Conservation (phyloP, 2,329 filamentous ascomycete genomes). For the Calonectria pseudoreteaudii region DNA sequence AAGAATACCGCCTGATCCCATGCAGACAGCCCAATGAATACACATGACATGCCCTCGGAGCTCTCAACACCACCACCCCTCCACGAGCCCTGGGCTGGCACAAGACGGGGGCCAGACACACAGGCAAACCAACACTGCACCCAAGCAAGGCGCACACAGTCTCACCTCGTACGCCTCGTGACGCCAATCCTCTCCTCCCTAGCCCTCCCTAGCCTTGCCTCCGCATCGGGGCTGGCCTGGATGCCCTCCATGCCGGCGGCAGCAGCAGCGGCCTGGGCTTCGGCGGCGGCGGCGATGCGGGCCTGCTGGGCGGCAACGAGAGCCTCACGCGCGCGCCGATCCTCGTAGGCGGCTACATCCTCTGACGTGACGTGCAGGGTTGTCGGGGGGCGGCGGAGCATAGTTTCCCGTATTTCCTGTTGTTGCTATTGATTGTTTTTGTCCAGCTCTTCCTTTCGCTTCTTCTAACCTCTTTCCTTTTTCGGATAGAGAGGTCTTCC, state of each 20-base stretch:
- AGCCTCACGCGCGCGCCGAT: constrained; percentile 63
- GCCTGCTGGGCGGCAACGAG: constrained; percentile 49
- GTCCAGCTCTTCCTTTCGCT: not conserved
- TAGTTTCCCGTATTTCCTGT: constrained; percentile 44
- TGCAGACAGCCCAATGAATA: not conserved
- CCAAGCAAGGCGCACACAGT: not conserved
- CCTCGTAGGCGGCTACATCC: constrained; percentile 78
- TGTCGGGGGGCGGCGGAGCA: constrained; percentile 77
- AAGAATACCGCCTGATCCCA: not conserved
- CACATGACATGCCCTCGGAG: not conserved
- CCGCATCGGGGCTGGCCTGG: constrained; percentile 42
- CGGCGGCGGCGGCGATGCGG: constrained; percentile 39
- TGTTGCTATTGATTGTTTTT: constrained; percentile 3
- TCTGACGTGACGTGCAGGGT: constrained; percentile 76
- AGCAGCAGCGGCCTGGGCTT: constrained; percentile 30
- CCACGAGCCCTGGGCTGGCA: not conserved
- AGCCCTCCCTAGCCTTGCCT: constrained; percentile 42
- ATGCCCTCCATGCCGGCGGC: constrained; percentile 45
- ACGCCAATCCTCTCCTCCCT: constrained; percentile 56
- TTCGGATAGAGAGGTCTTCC: not conserved
- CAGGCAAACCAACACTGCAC: not conserved
- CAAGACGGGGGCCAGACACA: not conserved
- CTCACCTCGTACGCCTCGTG: constrained; percentile 33
- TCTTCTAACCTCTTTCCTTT: not conserved
- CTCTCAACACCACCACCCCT: not conserved